Base-by-base conservation (phyloP, 768 basidiomycete species). In the Agrocybe chaxingu region DNA sequence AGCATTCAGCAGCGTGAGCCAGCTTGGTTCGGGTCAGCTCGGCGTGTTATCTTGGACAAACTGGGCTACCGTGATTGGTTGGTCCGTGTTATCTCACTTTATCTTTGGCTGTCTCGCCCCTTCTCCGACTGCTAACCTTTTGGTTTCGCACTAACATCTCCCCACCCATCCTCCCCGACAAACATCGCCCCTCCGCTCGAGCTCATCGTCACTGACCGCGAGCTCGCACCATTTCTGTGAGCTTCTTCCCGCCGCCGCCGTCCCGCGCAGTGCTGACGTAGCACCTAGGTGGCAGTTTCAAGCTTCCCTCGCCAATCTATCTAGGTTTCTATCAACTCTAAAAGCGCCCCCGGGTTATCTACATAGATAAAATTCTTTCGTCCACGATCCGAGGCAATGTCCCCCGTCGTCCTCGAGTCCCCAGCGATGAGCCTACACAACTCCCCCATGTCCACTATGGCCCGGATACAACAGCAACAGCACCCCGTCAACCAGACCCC, bases 391-490 rank as follows among this genome's bases (percentile, higher is more conserved):
- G 43, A 50, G 49, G 62, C 65, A 61, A 81, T 81, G 81, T 74
- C 81, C 42, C 75, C 80, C 63, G 76, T 82, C 62, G 74, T 81
- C 55, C 71, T 84, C 57, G 80, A 83, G 62, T 63, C 77, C 32
- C 78, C 79, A 39, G 68, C 75, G 31, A 59, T 80, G 59, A 74
- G 68, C 67, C 74, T 81, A 66, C 79, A 77, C 53, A 74, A 69
- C 57, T 63, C 70, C 35, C 58, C 71, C 50, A 65, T 75, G 45
- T 61, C 68, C 29, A 58, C 72, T 46, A 70, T 81, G 62, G 70
- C 77, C 33, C 73, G 77, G 42, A 66, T 81, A 49, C 58, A 59
- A 59, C 76, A 77, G 44, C 74, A 75, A 59, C 75, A 75, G 61
- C 66, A 66, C 49, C 50, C 61, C 24, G 56, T 57, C 44, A 53